Percentiles rank a stretch among this genome's conserved stretches.
Evolutionary conservation across 345 rosid species (phyloP).

Genomic region (Citrus unshiu): DNA sequence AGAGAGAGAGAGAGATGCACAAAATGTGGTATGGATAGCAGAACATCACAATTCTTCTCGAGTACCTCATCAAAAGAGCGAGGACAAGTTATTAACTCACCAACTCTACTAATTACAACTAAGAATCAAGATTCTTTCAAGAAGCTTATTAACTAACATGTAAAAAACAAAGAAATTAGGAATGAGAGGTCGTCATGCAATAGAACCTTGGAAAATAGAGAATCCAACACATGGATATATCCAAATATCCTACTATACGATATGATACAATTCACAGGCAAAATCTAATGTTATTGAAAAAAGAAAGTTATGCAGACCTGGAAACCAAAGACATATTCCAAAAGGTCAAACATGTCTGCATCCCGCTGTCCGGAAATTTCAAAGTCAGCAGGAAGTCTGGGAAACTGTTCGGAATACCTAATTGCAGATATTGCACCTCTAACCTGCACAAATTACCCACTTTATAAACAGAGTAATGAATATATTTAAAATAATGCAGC

Average conservation of each 20-base stretch:
- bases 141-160: background rate
- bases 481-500: constrained; percentile 3
- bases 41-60: background rate
- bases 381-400: constrained; percentile 67
- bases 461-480: constrained; percentile 6
- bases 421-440: constrained; percentile 84
- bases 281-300: background rate
- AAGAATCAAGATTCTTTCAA: background rate
- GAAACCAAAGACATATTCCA: constrained; percentile 90
- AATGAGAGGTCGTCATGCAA: background rate
- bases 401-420: constrained; percentile 73
- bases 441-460: constrained; percentile 47
- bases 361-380: constrained; percentile 73
- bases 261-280: background rate
- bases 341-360: constrained; percentile 88
- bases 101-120: background rate
- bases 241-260: background rate
- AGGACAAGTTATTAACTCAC: background rate
- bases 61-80: background rate
- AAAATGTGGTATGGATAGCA: background rate
- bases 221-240: background rate
- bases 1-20: background rate
- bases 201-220: background rate
- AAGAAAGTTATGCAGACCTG: constrained; percentile 53
- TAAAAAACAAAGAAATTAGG: background rate